Evolutionary conservation across 208 protist genomes (phyloP).

Genomic region (Lotmaria passim): DNA sequence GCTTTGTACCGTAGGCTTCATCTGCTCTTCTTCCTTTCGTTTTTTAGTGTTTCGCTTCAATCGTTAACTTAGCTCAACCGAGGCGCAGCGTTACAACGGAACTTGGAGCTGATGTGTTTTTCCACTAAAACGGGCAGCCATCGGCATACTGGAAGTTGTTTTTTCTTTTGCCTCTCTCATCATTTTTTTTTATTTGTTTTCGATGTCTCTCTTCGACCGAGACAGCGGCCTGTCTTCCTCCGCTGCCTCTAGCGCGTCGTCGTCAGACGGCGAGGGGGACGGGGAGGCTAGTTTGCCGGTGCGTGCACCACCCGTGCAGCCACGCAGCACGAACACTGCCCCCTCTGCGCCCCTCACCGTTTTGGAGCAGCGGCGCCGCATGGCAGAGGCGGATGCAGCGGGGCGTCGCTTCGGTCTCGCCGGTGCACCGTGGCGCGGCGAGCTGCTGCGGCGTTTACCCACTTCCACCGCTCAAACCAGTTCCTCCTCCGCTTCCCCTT

Average conservation of each 20-base stretch:
- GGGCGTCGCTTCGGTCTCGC: neutral
- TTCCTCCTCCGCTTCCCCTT: neutral
- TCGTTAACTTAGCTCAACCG: no score
- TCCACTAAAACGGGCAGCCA: no score
- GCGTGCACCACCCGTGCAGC: constrained; percentile 5
- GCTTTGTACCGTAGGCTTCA: no score
- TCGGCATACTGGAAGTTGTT: no score
- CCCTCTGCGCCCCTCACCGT: constrained; percentile 1
- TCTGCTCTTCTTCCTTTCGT: no score
- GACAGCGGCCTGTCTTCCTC: constrained; percentile 22
- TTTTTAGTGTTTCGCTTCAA: no score
- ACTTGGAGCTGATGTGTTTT: no score
- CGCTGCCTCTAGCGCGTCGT: neutral
- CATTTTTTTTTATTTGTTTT: no score
- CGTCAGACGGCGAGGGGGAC: constrained; percentile 19
- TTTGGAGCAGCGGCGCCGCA: constrained; percentile 31
- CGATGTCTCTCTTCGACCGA: constrained; percentile 42
- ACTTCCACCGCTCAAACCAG: neutral
- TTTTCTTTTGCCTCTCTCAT: neutral
- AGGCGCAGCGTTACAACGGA: no score
- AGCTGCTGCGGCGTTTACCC: neutral
- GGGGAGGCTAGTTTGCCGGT: constrained; percentile 7
- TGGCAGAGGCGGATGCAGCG: constrained; percentile 25
- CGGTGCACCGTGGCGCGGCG: constrained; percentile 16
- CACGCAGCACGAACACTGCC: neutral